Evolutionary conservation across 192 early-diverging fungal species (phyloP), one percentile per base, ranked within the genome.

Genomic region (Helicostylum pulchrum): DNA sequence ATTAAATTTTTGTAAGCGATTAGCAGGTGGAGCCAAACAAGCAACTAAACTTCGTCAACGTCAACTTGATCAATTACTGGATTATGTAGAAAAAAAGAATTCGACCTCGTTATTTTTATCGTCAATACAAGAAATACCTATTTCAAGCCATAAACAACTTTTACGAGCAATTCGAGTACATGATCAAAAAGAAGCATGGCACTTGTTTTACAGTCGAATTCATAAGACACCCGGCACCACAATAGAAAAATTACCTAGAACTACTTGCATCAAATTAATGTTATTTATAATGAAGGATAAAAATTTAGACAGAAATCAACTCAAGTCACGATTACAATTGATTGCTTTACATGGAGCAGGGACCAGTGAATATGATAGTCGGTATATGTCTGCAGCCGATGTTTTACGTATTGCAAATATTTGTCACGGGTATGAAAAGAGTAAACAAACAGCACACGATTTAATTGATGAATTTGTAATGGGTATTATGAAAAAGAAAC

Each of bases 11-110:
- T 51, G 52, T 12, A 31, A 58, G 34, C 7, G 34, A 26, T 15
- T 62, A 15, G 34, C 54, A 5, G 21, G 12, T 15, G 14, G 21
- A 12, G 42, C 19, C 9, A 44, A 47, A 43, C 45, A 19, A 4
- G 23, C 43, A 30, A 20, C 30, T 19, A n/a, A 47, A 1, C 12
- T 48, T 6, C 45, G 68, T 36, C 61, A 64, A 14, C 32, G 19
- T 12, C 68, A 70, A 19, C 51, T 62, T 3, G 54, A 70, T 52
- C 43, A 70, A 46, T 12, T 70, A 30, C n/a, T 57, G 8, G 23
- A 26, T 26, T 70, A 70, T 58, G 54, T 70, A 17, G 53, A 64
- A 11, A 60, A 39, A n/a, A 11, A 61, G 11, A 8, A 31, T 31
- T 20, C 49, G 10, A 23, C 57, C 19, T 36, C 14, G 14, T 42